Evolutionary conservation across 106 monocot species (phyloP).

Genomic region (Posidonia australis): DNA sequence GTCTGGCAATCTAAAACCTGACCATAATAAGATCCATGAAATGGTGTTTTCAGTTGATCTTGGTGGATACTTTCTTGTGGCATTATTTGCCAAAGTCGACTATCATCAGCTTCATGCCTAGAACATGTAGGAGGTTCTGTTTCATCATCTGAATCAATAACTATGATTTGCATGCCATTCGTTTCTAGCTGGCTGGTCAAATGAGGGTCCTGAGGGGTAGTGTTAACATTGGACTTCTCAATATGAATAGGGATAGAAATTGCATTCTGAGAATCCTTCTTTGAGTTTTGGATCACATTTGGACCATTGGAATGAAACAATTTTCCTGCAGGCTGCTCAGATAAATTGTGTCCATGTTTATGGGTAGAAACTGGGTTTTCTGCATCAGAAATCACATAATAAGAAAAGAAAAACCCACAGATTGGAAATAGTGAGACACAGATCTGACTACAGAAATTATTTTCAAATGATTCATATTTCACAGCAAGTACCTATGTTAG

Average conservation of each 20-base stretch:
- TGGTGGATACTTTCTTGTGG: conserved; percentile 4
- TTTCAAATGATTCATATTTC: background rate
- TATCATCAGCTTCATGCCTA: conserved; percentile 7
- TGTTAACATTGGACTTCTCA: background rate
- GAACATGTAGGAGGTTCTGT: conserved; percentile 9
- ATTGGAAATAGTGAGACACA: no score
- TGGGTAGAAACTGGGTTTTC: background rate
- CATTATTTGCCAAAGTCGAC: conserved; percentile 4
- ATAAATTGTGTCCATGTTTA: background rate
- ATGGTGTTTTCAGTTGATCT: background rate
- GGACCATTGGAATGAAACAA: background rate
- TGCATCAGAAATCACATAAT: background rate
- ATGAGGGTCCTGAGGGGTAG: background rate
- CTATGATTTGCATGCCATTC: conserved; percentile 22
- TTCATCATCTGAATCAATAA: conserved; percentile 81
- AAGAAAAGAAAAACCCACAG: no score
- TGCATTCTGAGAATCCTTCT: background rate
- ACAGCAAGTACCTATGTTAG: background rate
- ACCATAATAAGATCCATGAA: conserved; percentile 10
- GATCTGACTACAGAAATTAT: no score
- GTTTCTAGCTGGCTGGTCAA: conserved; percentile 14
- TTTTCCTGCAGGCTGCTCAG: background rate
- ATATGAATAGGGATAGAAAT: background rate
- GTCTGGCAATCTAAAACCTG: background rate
- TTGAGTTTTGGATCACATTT: background rate